Conservation (phyloP, 495 filamentous ascomycete species). For the Penicillium mononematosum region DNA sequence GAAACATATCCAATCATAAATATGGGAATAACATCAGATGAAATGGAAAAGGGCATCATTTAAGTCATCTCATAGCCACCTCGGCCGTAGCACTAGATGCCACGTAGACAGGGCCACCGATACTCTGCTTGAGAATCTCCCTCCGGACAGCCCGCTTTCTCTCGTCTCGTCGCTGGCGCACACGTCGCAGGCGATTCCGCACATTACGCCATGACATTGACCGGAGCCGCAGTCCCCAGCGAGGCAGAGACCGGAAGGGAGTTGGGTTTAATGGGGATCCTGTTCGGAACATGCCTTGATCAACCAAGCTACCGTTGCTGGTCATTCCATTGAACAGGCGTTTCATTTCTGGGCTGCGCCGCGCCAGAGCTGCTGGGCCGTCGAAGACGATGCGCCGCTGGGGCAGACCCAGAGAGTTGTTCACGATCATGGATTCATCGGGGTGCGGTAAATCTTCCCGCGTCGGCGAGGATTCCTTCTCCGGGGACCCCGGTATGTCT, state of each 20-base stretch:
- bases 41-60: slow-evolving; percentile 5
- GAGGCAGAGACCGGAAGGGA: slow-evolving; percentile 45
- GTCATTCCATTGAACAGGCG: slow-evolving; percentile 29
- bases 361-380: slow-evolving; percentile 36
- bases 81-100: slow-evolving; percentile 31
- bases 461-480: slow-evolving; percentile 18
- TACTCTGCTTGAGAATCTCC: slow-evolving; percentile 65
- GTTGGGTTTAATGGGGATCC: slow-evolving; percentile 36
- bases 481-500: slow-evolving; percentile 47
- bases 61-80: slow-evolving; percentile 14
- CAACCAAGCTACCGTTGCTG: slow-evolving; percentile 36
- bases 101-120: slow-evolving; percentile 47
- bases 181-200: slow-evolving; percentile 52
- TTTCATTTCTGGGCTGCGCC: slow-evolving; percentile 41
- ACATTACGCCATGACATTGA: slow-evolving; percentile 53
- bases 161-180: slow-evolving; percentile 59
- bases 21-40: slow-evolving; percentile 11
- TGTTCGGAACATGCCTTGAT: slow-evolving; percentile 32
- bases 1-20: slow-evolving; percentile 25
- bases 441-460: slow-evolving; percentile 21
- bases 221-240: slow-evolving; percentile 50
- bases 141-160: slow-evolving; percentile 59
- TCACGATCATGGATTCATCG: slow-evolving; percentile 36
- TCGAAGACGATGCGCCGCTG: slow-evolving; percentile 52
- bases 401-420: slow-evolving; percentile 53